These are phyloP conservation scores for Zygosaccharomyces sapae DNA, from an alignment of 1,139 yeast species.

Conservation along the genomic window DNA sequence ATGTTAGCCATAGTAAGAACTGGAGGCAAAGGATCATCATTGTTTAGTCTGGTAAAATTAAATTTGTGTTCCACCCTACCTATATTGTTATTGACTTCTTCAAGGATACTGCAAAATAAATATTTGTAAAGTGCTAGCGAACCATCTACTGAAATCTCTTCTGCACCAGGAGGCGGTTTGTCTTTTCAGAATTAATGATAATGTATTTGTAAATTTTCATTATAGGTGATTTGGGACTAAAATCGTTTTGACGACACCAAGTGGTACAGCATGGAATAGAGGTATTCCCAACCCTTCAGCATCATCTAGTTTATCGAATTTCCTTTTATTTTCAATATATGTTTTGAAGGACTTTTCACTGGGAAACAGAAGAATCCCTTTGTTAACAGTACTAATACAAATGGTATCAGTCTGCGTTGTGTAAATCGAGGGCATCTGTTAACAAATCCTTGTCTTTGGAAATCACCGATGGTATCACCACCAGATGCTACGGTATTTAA, in stretches of 20 bases:
- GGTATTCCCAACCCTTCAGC: slow-evolving; percentile 35
- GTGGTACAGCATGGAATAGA: slow-evolving; percentile 33
- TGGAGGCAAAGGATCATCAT: slow-evolving; percentile 11
- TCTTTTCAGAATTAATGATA: slow-evolving; percentile 17
- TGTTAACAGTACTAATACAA: slow-evolving; percentile 32
- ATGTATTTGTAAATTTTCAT: slow-evolving; percentile 33
- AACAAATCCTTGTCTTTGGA: slow-evolving; percentile 26
- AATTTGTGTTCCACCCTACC: slow-evolving; percentile 26
- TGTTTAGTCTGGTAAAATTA: slow-evolving; percentile 14
- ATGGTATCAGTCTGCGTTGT: slow-evolving; percentile 31
- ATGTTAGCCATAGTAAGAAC: slow-evolving; percentile 22
- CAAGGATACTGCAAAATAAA: slow-evolving; percentile 25
- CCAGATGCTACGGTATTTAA: slow-evolving; percentile 26
- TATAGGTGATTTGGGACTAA: slow-evolving; percentile 27
- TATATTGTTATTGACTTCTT: slow-evolving; percentile 15
- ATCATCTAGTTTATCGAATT: slow-evolving; percentile 21
- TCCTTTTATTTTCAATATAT: slow-evolving; percentile 31
- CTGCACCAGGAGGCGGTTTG: slow-evolving; percentile 15
- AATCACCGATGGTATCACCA: slow-evolving; percentile 29
- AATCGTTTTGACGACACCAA: slow-evolving; percentile 30
- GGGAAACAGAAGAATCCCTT: slow-evolving; percentile 36
- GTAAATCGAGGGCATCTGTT: slow-evolving; percentile 30
- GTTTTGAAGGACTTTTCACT: slow-evolving; percentile 31
- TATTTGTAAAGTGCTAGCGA: slow-evolving; percentile 19
- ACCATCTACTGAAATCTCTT: slow-evolving; percentile 15